Conservation (phyloP, 2,329 filamentous ascomycete species). For the Thielaviopsis musarum region DNA sequence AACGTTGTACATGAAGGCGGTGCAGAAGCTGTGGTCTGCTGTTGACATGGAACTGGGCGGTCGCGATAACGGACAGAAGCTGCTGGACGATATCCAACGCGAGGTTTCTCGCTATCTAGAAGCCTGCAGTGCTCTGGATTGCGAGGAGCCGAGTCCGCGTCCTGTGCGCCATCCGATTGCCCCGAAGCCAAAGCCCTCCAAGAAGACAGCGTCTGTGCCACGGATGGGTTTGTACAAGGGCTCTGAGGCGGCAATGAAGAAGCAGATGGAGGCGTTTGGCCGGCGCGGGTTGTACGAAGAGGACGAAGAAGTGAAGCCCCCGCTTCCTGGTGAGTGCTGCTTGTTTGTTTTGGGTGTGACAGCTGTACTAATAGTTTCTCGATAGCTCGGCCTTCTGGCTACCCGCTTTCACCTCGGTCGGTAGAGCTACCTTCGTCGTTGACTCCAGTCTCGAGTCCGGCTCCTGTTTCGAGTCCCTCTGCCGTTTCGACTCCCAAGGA, state of each 20-base stretch:
- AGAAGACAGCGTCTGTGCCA: background rate
- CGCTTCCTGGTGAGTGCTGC: conserved; percentile 1
- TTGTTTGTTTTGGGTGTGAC: background rate
- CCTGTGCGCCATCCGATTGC: conserved; percentile 26
- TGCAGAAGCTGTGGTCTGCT: conserved; percentile 54
- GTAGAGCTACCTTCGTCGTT: background rate
- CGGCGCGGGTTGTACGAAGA: background rate
- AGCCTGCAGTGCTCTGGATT: conserved; percentile 27
- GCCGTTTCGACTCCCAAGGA: background rate
- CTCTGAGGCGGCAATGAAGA: conserved; percentile 4
- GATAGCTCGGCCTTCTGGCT: conserved; percentile 3
- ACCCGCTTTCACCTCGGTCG: background rate
- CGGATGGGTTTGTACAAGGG: conserved; percentile 4
- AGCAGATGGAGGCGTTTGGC: conserved; percentile 11
- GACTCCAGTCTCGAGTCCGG: background rate
- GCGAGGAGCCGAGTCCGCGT: conserved; percentile 15
- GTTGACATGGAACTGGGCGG: conserved; percentile 44
- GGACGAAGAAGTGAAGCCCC: conserved; percentile 3
- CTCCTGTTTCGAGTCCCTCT: background rate
- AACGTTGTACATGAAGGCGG: conserved; percentile 58
- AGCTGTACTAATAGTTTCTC: background rate
- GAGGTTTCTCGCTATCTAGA: conserved; percentile 41
- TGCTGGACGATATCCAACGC: conserved; percentile 35
- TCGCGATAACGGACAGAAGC: conserved; percentile 27
- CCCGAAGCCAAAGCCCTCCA: background rate